phyloP scores from a whole-genome alignment of 768 basidiomycete genomes.

The Suillus occidentalis region DNA sequence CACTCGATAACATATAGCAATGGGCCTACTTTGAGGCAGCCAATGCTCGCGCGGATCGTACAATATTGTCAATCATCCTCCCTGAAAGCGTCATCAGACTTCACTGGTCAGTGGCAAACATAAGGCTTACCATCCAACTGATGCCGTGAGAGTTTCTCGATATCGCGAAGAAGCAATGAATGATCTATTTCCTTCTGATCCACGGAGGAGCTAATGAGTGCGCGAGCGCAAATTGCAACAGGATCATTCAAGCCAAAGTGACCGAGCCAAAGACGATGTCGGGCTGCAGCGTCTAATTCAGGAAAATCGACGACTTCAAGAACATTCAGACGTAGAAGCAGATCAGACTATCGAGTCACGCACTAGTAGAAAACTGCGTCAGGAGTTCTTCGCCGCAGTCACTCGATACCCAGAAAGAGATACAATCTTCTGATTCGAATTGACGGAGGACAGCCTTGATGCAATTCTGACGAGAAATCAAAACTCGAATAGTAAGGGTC shows the following conservation, averaged over 20 bases:
- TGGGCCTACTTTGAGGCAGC: not conserved
- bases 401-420: conserved; percentile 3
- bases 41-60: not conserved
- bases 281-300: not conserved
- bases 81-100: not conserved
- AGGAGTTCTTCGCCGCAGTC: not conserved
- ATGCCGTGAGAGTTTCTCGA: conserved; percentile 1
- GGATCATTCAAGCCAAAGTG: not conserved
- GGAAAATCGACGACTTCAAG: not conserved
- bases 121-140: not conserved
- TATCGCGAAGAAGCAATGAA: not conserved
- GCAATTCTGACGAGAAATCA: not conserved
- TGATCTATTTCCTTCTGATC: not conserved
- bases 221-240: not conserved
- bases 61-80: not conserved
- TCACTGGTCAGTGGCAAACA: not conserved
- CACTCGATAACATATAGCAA: no score
- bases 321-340: not conserved
- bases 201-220: not conserved
- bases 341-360: not conserved
- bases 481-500: not conserved
- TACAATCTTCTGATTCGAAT: not conserved
- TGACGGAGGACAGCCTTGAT: not conserved
- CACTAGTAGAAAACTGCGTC: not conserved
- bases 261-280: not conserved